These are phyloP conservation scores for Physcia stellaris DNA, from an alignment of 495 filamentous ascomycete species.

Conservation along the genomic window DNA sequence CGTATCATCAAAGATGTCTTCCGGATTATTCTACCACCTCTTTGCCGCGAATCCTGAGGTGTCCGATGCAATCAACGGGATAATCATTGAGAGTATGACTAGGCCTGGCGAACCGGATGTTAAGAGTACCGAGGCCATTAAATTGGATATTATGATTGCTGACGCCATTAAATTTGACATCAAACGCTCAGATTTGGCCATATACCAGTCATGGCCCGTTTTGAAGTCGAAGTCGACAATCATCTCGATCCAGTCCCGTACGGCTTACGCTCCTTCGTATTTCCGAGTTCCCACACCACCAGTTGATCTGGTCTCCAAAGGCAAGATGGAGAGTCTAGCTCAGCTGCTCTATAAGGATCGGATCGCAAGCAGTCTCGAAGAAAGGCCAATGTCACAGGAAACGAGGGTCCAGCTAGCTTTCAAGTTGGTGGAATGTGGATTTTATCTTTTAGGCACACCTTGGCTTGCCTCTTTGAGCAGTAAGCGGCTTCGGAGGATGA, in stretches of 20 bases:
- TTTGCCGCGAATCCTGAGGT: neutral
- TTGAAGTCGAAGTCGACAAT: neutral
- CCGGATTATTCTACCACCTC: constrained; percentile 2
- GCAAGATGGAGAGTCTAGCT: too few species aligned
- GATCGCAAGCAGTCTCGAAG: too few species aligned
- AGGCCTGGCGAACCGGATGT: constrained; percentile 1
- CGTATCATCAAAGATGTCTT: neutral
- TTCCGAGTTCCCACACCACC: too few species aligned
- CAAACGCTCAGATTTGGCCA: neutral
- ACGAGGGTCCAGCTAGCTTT: constrained; percentile 7
- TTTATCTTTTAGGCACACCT: constrained; percentile 9
- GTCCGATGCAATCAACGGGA: neutral
- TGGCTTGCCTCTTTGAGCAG: constrained; percentile 10
- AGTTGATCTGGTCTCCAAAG: too few species aligned
- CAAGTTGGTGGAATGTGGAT: constrained; percentile 8
- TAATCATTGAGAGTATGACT: constrained; percentile 3
- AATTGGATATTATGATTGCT: too few species aligned
- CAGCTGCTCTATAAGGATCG: too few species aligned
- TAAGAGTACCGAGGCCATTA: neutral
- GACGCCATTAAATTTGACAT: too few species aligned
- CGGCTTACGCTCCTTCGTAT: too few species aligned
- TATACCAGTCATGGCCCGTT: neutral
- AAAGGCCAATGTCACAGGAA: too few species aligned
- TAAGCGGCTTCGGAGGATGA: constrained; percentile 1
- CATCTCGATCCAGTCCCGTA: neutral